A percentile compares a stretch with the other conserved stretches of the same genome.
Evolutionary conservation across 2,329 filamentous ascomycete genomes (phyloP).

Genomic region (Malbranchea zuffiana): DNA sequence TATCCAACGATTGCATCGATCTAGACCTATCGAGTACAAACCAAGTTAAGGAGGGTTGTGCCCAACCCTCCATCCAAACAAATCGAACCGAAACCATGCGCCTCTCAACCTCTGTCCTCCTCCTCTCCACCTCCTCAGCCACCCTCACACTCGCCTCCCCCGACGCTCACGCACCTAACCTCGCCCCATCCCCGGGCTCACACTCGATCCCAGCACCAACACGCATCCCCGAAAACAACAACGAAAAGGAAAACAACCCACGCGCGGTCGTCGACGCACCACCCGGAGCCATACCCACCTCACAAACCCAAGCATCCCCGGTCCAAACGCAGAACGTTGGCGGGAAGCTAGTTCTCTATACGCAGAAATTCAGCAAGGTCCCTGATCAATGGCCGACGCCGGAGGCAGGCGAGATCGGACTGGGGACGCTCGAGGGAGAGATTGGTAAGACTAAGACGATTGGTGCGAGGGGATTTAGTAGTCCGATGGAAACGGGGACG

Average conservation of each 20-base stretch:
- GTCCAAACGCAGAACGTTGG: conserved; percentile 20
- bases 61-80: too few relatives aligned
- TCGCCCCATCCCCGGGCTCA: background rate
- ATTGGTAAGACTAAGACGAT: conserved; percentile 21
- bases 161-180: background rate
- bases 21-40: too few relatives aligned
- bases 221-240: background rate
- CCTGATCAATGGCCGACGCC: conserved; percentile 24
- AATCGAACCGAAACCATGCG: too few relatives aligned
- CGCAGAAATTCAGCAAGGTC: conserved; percentile 20
- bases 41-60: too few relatives aligned
- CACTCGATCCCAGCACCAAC: background rate
- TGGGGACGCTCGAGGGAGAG: conserved; percentile 21
- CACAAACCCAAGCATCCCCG: conserved; percentile 20
- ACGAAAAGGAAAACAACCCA: conserved; percentile 12
- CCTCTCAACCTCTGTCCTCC: background rate
- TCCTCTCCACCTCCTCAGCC: background rate
- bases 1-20: too few relatives aligned
- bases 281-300: conserved; percentile 18
- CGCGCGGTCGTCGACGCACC: conserved; percentile 21
- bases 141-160: conserved; percentile 4
- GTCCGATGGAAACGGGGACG: background rate
- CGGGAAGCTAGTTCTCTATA: conserved; percentile 18
- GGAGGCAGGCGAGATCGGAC: conserved; percentile 21
- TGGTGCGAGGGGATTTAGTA: background rate